Evolutionary conservation across 371 early-diverging fungal species (phyloP).

Genomic region (Ordospora colligata): DNA sequence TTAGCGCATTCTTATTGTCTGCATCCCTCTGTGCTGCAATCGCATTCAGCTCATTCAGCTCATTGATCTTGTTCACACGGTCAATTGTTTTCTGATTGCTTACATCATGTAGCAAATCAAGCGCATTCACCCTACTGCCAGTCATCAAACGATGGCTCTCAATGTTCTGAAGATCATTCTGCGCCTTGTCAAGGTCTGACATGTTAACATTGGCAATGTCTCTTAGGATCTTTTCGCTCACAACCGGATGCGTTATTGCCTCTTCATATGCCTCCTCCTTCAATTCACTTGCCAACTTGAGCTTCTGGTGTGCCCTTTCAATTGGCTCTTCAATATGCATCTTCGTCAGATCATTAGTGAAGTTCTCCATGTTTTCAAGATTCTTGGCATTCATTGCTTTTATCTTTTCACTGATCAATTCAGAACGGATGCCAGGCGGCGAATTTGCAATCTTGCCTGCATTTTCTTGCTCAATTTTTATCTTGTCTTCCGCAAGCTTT

Average conservation of each 20-base stretch:
- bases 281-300: neutral
- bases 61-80: neutral
- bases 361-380: neutral
- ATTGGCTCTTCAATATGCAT: neutral
- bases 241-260: neutral
- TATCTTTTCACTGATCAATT: neutral
- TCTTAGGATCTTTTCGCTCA: slow-evolving; percentile 8
- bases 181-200: neutral
- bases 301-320: neutral
- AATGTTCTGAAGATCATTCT: neutral
- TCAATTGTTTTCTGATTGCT: neutral
- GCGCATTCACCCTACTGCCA: neutral
- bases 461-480: neutral
- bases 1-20: slow-evolving; percentile 3
- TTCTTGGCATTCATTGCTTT: neutral
- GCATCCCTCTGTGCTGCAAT: slow-evolving; percentile 15
- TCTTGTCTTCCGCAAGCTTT: slow-evolving; percentile 10
- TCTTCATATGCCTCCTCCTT: neutral
- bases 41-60: neutral
- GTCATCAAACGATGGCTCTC: neutral
- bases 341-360: neutral
- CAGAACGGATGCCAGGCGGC: neutral
- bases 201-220: neutral
- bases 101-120: neutral
- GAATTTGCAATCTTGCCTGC: neutral